Percentiles rank a stretch among this genome's conserved stretches.
Conservation (phyloP, 768 basidiomycete species). For the Pleurotus citrinopileatus region DNA sequence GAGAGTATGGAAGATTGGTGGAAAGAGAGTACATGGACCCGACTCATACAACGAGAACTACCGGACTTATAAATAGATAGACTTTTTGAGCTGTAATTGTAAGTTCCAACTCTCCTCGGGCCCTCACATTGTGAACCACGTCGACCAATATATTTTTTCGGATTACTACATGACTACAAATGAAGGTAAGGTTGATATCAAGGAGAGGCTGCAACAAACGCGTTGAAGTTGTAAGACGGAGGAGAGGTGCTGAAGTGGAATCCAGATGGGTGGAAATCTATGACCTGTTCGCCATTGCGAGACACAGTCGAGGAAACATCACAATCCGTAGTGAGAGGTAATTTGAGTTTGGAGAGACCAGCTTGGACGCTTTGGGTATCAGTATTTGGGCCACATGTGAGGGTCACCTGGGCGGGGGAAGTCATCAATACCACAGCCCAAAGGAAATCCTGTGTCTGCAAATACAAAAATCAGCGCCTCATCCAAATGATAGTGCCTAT, state of each 20-base stretch:
- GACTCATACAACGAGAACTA: conserved; percentile 78
- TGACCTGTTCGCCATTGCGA: conserved; percentile 44
- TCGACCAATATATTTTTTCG: too few relatives aligned
- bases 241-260: conserved; percentile 58
- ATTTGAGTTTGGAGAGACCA: conserved; percentile 60
- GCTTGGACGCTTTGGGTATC: conserved; percentile 48
- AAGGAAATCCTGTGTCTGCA: conserved; percentile 55
- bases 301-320: conserved; percentile 46
- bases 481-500: not conserved
- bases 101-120: too few relatives aligned
- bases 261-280: conserved; percentile 43
- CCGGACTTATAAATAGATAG: conserved; percentile 54
- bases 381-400: conserved; percentile 44
- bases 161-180: not conserved
- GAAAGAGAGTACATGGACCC: conserved; percentile 87
- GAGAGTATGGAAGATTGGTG: conserved; percentile 88
- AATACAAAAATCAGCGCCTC: not conserved
- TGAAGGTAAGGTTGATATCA: too few relatives aligned
- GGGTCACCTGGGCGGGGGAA: conserved; percentile 50
- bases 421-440: conserved; percentile 71
- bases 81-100: too few relatives aligned
- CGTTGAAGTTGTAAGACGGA: conserved; percentile 68
- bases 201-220: conserved; percentile 44
- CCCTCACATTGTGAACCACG: too few relatives aligned
- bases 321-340: conserved; percentile 51